These are phyloP conservation scores for Cyberlindnera mississippiensis DNA, from an alignment of 805 yeast genomes.

Conservation along the genomic window DNA sequence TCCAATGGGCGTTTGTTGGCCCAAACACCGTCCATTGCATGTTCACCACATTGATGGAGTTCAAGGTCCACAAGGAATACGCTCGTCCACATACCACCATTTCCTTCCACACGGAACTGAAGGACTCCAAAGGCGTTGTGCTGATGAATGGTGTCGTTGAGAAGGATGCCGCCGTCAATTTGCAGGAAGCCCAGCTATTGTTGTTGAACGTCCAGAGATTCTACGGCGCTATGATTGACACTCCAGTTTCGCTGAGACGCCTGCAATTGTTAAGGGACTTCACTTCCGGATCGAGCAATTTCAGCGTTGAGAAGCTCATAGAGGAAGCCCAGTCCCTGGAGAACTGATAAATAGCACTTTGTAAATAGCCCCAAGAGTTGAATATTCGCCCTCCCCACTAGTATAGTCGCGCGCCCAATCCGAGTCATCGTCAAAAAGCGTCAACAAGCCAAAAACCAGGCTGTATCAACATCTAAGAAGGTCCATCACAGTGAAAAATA, in stretches of 20 bases:
- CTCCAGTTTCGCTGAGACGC: constrained; percentile 45
- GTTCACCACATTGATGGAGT: constrained; percentile 89
- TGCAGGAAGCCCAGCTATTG: constrained; percentile 75
- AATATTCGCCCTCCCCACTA: too few relatives aligned
- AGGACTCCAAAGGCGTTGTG: constrained; percentile 54
- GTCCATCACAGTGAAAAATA: too few relatives aligned
- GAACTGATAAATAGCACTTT: constrained; percentile 10
- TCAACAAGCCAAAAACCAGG: too few relatives aligned
- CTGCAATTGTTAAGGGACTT: constrained; percentile 58
- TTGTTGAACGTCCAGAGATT: constrained; percentile 76
- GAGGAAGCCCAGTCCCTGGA: constrained; percentile 74
- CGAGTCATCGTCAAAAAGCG: too few relatives aligned
- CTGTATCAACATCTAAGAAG: too few relatives aligned
- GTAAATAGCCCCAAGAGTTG: too few relatives aligned
- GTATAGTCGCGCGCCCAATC: too few relatives aligned
- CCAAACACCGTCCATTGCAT: constrained; percentile 81
- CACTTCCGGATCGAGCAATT: constrained; percentile 63
- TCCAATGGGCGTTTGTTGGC: constrained; percentile 92
- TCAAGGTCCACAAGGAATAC: constrained; percentile 81
- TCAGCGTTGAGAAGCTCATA: constrained; percentile 64
- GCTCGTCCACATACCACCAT: constrained; percentile 95
- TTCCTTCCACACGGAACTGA: constrained; percentile 78
- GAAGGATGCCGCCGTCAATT: constrained; percentile 57
- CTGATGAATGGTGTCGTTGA: constrained; percentile 87
- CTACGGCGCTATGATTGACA: constrained; percentile 61